Percentiles rank a stretch among this genome's conserved stretches.
These are phyloP conservation scores for Raphanus hybrid DNA, from an alignment of 441 rosid genomes.

Conservation along the genomic window DNA sequence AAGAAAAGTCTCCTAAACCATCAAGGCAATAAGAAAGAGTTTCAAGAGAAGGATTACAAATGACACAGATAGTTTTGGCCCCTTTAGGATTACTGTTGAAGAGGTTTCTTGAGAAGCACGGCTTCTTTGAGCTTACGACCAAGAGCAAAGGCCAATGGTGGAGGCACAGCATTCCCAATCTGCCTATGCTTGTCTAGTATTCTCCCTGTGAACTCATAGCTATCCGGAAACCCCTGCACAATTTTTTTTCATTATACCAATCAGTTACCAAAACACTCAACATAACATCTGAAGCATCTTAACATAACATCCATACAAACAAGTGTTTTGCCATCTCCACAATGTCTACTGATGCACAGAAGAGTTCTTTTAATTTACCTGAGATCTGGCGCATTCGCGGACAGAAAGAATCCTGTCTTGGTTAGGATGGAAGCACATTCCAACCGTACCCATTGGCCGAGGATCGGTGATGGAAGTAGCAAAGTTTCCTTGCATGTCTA, in stretches of 20 bases:
- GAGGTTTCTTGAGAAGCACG: conserved; percentile 34
- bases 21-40: no score
- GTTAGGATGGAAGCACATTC: conserved; percentile 91
- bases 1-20: no score
- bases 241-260: not conserved
- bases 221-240: conserved; percentile 69
- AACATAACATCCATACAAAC: not conserved
- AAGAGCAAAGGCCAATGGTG: conserved; percentile 68
- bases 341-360: not conserved
- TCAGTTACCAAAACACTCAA: not conserved
- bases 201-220: conserved; percentile 54
- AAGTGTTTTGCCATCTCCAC: not conserved
- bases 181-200: conserved; percentile 61
- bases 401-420: conserved; percentile 85
- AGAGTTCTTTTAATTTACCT: conserved; percentile 47
- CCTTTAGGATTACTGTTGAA: not conserved
- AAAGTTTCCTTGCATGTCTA: conserved; percentile 93
- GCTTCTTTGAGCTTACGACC: conserved; percentile 74
- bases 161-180: conserved; percentile 81
- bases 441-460: conserved; percentile 91
- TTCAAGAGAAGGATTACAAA: no score
- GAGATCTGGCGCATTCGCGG: conserved; percentile 92
- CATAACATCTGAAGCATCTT: no score
- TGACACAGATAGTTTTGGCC: no score
- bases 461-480: conserved; percentile 91